These are phyloP conservation scores for Panus rudis DNA, from an alignment of 768 basidiomycete species.

Conservation along the genomic window DNA sequence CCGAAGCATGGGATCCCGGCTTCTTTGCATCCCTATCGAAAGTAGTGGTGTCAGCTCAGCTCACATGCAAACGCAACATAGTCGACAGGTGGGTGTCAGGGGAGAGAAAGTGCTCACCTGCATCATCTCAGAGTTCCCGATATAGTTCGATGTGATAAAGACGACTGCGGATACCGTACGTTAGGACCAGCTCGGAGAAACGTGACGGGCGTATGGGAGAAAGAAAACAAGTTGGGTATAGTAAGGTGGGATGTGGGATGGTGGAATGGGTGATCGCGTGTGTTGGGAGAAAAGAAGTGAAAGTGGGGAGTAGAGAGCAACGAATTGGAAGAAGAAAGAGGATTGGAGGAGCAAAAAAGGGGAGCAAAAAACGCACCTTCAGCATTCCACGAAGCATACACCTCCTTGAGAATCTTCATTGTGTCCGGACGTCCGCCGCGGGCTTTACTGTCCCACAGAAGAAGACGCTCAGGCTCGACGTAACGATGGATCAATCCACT, in stretches of 20 bases:
- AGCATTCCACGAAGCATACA: constrained; percentile 61
- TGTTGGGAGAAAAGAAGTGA: no score
- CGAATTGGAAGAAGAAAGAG: neutral
- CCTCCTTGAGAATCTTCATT: constrained; percentile 69
- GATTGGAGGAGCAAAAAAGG: neutral
- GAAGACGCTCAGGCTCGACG: constrained; percentile 64
- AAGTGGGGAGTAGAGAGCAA: no score
- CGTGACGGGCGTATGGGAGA: no score
- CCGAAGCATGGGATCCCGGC: constrained; percentile 36
- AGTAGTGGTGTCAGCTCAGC: constrained; percentile 55
- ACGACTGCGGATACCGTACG: constrained; percentile 35
- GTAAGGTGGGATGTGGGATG: no score
- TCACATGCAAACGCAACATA: neutral
- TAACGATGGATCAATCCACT: constrained; percentile 64
- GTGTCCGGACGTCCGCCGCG: constrained; percentile 71
- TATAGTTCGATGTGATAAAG: constrained; percentile 80
- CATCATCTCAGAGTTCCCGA: constrained; percentile 75
- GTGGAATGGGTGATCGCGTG: no score
- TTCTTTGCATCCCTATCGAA: constrained; percentile 16
- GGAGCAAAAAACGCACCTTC: constrained; percentile 38
- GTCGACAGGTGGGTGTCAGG: neutral
- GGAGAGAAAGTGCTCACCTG: constrained; percentile 65
- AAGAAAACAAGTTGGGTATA: no score
- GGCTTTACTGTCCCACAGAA: constrained; percentile 72
- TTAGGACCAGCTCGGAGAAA: no score